phyloP scores from a whole-genome alignment of 805 yeast species.

The Lipomyces starkeyi region DNA sequence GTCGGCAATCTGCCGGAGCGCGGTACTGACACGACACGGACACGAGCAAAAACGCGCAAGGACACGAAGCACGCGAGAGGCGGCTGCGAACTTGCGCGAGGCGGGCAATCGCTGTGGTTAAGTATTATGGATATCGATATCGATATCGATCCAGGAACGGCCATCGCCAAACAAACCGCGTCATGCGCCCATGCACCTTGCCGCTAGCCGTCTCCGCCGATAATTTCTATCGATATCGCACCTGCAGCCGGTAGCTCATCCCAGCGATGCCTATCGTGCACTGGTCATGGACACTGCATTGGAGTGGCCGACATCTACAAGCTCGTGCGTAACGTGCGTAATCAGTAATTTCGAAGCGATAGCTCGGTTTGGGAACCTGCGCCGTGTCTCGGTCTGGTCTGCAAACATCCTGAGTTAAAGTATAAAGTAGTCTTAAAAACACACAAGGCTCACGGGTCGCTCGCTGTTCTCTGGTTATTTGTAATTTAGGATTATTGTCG shows the following conservation, averaged over 20 bases:
- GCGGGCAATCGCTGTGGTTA: not conserved
- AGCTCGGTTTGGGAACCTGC: too few species aligned
- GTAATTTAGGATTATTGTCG: too few species aligned
- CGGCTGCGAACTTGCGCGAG: not conserved
- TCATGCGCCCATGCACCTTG: not conserved
- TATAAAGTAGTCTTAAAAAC: too few species aligned
- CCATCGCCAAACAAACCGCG: not conserved
- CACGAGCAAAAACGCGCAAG: not conserved
- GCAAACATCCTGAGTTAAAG: too few species aligned
- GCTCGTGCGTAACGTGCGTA: too few species aligned
- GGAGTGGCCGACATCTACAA: too few species aligned
- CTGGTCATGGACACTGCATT: not conserved
- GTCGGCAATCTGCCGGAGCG: too few species aligned
- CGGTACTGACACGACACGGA: too few species aligned
- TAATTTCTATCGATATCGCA: not conserved
- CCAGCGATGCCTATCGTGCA: not conserved
- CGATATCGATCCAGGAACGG: not conserved
- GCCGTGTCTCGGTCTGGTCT: too few species aligned
- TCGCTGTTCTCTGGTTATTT: too few species aligned
- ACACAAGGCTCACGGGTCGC: too few species aligned
- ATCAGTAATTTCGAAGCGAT: too few species aligned
- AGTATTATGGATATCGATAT: not conserved
- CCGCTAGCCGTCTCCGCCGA: not conserved
- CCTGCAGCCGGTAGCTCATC: not conserved
- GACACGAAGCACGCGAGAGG: not conserved